Conservation (phyloP, 805 yeast species). For the Blastobotrys mokoenaii region DNA sequence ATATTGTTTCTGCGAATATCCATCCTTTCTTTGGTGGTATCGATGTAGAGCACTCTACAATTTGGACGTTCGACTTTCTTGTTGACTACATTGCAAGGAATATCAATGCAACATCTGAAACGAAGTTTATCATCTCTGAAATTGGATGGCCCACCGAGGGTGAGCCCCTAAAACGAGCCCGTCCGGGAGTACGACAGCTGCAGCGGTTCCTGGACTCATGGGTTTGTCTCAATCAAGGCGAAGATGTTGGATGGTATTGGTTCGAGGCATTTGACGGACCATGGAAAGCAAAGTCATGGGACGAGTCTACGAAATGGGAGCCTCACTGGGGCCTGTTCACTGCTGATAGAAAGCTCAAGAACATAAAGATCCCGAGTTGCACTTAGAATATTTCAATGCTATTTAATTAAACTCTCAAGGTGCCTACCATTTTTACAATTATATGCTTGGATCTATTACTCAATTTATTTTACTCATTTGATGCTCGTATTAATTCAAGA, state of each 20-base stretch:
- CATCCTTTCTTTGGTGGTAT: constrained; percentile 66
- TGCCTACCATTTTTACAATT: too few relatives aligned
- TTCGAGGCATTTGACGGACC: constrained; percentile 71
- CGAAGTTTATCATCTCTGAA: constrained; percentile 44
- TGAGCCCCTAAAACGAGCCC: constrained; percentile 38
- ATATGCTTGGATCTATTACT: too few relatives aligned
- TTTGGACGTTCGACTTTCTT: constrained; percentile 46
- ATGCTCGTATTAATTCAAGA: too few relatives aligned
- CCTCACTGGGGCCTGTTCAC: constrained; percentile 65
- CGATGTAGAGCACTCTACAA: constrained; percentile 36
- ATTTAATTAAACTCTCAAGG: too few relatives aligned
- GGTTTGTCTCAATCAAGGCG: constrained; percentile 38
- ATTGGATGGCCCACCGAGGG: constrained; percentile 70
- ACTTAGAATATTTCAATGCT: background rate
- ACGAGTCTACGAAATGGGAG: constrained; percentile 40
- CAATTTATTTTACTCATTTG: too few relatives aligned
- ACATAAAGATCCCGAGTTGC: constrained; percentile 35
- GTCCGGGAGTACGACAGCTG: constrained; percentile 38
- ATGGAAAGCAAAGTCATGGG: constrained; percentile 38
- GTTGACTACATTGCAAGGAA: constrained; percentile 30
- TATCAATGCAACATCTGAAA: constrained; percentile 5
- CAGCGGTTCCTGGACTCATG: constrained; percentile 44
- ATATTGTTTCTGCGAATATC: constrained; percentile 52
- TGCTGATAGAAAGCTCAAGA: constrained; percentile 37
- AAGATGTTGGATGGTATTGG: constrained; percentile 43